Evolutionary conservation across 108 stramenopile species (phyloP).

Genomic region (Epipyxis sp.): DNA sequence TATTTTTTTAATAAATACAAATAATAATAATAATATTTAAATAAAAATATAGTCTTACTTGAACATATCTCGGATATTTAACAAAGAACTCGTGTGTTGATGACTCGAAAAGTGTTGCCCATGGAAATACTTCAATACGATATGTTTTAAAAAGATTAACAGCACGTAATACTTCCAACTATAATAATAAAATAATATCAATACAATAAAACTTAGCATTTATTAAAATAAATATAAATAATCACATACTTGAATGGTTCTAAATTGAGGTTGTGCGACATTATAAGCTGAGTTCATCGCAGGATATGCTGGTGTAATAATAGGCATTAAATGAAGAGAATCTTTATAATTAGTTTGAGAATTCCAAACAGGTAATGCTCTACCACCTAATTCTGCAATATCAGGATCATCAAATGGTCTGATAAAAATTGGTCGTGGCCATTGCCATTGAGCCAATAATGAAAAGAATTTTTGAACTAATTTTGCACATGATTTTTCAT

Average conservation of each 20-base stretch:
- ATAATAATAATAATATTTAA: background rate
- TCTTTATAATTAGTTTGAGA: background rate
- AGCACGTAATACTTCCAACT: conserved; percentile 19
- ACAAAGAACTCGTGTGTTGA: conserved; percentile 19
- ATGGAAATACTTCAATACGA: background rate
- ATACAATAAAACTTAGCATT: background rate
- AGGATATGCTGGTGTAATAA: conserved; percentile 27
- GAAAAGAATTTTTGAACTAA: conserved; percentile 18
- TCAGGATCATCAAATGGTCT: background rate
- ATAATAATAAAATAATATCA: background rate
- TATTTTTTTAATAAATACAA: background rate
- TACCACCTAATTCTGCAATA: conserved; percentile 15
- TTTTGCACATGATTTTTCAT: conserved; percentile 11
- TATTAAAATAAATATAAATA: background rate
- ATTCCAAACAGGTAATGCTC: conserved; percentile 22
- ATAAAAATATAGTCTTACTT: background rate
- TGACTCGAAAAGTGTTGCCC: conserved; percentile 12
- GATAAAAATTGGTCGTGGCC: conserved; percentile 19
- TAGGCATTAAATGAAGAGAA: conserved; percentile 24
- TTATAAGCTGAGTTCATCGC: conserved; percentile 35
- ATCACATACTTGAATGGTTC: background rate
- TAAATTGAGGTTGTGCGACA: conserved; percentile 10
- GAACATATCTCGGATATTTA: conserved; percentile 21
- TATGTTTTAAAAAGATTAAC: background rate
- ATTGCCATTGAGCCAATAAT: conserved; percentile 5